Conservation (phyloP, 176 grass and related monocot genomes). For the Dendrocalamus sinicus region DNA sequence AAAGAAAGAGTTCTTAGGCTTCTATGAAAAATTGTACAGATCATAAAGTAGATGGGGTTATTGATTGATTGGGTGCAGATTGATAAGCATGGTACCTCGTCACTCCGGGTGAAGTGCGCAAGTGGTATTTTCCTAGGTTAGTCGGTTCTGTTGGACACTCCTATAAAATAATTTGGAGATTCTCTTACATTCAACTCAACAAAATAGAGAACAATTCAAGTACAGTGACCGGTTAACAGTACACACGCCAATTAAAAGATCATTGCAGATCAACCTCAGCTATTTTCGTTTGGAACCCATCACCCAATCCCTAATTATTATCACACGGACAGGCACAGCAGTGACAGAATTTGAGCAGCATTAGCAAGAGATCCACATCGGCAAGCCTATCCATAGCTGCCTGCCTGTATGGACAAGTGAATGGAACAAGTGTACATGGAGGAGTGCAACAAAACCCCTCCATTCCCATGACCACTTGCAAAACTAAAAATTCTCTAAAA, state of each 20-base stretch:
- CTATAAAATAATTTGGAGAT: neutral
- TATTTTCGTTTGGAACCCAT: neutral
- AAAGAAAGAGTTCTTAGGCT: neutral
- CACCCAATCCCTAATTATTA: constrained; percentile 1
- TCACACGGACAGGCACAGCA: constrained; percentile 22
- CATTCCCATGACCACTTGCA: neutral
- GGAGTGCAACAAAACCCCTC: neutral
- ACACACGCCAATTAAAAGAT: too few species aligned
- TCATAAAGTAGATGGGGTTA: neutral
- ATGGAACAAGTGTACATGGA: neutral
- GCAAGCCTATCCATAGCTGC: constrained; percentile 43
- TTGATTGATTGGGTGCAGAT: neutral
- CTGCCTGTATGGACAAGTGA: constrained; percentile 20
- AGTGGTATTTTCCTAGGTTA: neutral
- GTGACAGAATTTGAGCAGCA: neutral
- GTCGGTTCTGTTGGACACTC: neutral
- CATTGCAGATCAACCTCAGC: neutral
- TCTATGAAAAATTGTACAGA: neutral
- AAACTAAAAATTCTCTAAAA: neutral
- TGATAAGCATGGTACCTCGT: neutral
- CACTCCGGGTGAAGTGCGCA: neutral
- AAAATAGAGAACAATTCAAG: neutral
- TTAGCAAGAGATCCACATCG: constrained; percentile 13
- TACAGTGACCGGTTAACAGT: neutral
- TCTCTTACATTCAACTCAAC: neutral